Evolutionary conservation across 257 asterid genomes (phyloP).

Genomic region (Lithospermum erythrorhizon): DNA sequence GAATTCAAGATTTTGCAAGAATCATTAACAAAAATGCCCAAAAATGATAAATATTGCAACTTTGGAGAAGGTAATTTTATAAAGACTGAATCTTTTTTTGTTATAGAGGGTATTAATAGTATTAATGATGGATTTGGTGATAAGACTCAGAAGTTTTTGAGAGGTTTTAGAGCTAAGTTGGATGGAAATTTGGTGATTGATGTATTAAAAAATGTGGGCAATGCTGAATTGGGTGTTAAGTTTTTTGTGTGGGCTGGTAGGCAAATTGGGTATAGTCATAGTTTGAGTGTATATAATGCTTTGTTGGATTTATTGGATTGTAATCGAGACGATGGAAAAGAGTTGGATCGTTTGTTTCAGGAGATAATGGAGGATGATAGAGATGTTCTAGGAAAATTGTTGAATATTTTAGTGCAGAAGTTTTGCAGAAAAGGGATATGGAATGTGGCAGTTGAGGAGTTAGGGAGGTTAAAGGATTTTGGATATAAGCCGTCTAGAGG

Average conservation of each 20-base stretch:
- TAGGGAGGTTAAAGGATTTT: conserved; percentile 73
- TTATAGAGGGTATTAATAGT: conserved; percentile 29
- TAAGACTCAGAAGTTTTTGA: conserved; percentile 60
- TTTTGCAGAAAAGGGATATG: conserved; percentile 70
- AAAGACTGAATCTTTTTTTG: conserved; percentile 32
- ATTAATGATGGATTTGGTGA: conserved; percentile 56
- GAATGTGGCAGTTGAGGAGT: conserved; percentile 85
- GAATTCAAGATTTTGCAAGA: conserved; percentile 46
- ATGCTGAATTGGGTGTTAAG: conserved; percentile 57
- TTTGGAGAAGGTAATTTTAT: conserved; percentile 33
- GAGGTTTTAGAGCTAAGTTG: conserved; percentile 60
- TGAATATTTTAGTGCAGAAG: conserved; percentile 66
- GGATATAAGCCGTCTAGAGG: conserved; percentile 64
- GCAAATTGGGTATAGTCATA: conserved; percentile 83
- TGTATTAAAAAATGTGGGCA: conserved; percentile 51
- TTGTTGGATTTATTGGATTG: conserved; percentile 50
- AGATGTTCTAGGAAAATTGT: conserved; percentile 64
- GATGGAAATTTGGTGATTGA: conserved; percentile 54
- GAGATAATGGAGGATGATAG: conserved; percentile 57
- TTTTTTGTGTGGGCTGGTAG: conserved; percentile 96
- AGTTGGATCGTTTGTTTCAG: conserved; percentile 26
- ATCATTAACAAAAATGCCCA: conserved; percentile 27
- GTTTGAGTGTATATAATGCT: conserved; percentile 48
- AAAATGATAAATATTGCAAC: conserved; percentile 24
- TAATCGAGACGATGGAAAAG: conserved; percentile 23